These are phyloP conservation scores for Apiotrichum veenhuisii DNA, from an alignment of 1,284 basidiomycete species.

Conservation along the genomic window DNA sequence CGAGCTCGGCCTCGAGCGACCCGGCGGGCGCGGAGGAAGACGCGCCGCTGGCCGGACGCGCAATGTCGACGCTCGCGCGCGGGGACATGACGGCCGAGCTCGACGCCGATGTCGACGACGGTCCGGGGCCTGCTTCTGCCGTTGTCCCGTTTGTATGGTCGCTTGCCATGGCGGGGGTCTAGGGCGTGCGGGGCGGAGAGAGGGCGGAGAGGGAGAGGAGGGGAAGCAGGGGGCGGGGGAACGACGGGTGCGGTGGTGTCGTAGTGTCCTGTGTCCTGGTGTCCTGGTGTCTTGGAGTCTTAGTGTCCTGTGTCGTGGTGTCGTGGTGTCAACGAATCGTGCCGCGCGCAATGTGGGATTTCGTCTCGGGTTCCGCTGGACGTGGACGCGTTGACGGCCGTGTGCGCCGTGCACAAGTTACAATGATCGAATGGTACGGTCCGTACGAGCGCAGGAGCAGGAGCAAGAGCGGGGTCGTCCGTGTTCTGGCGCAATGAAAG, in stretches of 20 bases:
- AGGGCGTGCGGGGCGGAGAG: not conserved
- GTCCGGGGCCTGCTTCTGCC: slow-evolving; percentile 4
- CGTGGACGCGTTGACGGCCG: too few species aligned
- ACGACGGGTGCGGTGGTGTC: not conserved
- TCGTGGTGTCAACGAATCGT: too few species aligned
- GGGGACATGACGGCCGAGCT: slow-evolving; percentile 8
- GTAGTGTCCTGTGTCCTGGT: too few species aligned
- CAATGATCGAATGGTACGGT: too few species aligned
- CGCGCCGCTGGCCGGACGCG: not conserved
- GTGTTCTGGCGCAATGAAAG: too few species aligned
- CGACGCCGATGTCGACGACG: slow-evolving; percentile 7
- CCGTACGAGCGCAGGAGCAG: too few species aligned
- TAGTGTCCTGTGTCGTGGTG: too few species aligned
- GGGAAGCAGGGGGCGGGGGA: not conserved
- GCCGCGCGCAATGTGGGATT: too few species aligned
- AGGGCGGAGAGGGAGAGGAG: not conserved
- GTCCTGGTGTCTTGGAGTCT: too few species aligned
- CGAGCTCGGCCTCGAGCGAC: slow-evolving; percentile 47
- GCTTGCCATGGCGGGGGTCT: slow-evolving; percentile 1
- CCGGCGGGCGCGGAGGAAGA: slow-evolving; percentile 1
- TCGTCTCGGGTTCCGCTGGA: too few species aligned
- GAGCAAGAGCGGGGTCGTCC: too few species aligned
- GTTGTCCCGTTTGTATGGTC: slow-evolving; percentile 8
- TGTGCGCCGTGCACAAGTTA: too few species aligned
- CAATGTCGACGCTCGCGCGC: slow-evolving; percentile 12